Evolutionary conservation across 2,329 filamentous ascomycete species (phyloP).

Genomic region (Dothideomycetidae sp.): DNA sequence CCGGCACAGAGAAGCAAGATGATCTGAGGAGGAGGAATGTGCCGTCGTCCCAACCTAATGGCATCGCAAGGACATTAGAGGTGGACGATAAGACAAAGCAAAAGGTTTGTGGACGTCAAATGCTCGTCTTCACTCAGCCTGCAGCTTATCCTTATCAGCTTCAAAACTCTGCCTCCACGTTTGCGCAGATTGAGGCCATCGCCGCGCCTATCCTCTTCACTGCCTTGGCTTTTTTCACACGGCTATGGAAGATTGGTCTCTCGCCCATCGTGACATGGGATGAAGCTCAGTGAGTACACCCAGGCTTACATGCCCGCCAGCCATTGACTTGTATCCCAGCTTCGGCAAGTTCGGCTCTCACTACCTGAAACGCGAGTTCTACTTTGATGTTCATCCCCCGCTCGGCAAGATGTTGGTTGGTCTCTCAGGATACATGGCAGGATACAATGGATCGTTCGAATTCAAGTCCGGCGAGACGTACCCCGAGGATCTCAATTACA

Average conservation of each 20-base stretch:
- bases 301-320: not conserved
- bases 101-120: conserved; percentile 25
- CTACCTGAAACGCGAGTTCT: conserved; percentile 98
- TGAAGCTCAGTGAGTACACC: conserved; percentile 52
- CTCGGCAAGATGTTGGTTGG: conserved; percentile 98
- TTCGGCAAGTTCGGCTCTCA: conserved; percentile 98
- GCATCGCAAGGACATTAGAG: conserved; percentile 20
- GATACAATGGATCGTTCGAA: conserved; percentile 98
- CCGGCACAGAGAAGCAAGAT: conserved; percentile 30
- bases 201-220: conserved; percentile 52
- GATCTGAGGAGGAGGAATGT: conserved; percentile 34
- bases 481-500: conserved; percentile 85
- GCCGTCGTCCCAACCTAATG: conserved; percentile 20
- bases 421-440: conserved; percentile 85
- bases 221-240: conserved; percentile 48
- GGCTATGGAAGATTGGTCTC: conserved; percentile 52
- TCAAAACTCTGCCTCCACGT: too few relatives aligned
- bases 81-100: conserved; percentile 33
- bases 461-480: conserved; percentile 98
- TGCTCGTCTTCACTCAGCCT: conserved; percentile 30
- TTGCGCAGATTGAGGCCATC: conserved; percentile 49
- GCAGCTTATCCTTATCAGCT: too few relatives aligned
- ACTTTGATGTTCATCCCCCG: conserved; percentile 93
- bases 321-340: conserved; percentile 29
- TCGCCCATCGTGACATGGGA: conserved; percentile 64